These are phyloP conservation scores for Penstemon newberryi DNA, from an alignment of 257 asterid species.

Conservation along the genomic window DNA sequence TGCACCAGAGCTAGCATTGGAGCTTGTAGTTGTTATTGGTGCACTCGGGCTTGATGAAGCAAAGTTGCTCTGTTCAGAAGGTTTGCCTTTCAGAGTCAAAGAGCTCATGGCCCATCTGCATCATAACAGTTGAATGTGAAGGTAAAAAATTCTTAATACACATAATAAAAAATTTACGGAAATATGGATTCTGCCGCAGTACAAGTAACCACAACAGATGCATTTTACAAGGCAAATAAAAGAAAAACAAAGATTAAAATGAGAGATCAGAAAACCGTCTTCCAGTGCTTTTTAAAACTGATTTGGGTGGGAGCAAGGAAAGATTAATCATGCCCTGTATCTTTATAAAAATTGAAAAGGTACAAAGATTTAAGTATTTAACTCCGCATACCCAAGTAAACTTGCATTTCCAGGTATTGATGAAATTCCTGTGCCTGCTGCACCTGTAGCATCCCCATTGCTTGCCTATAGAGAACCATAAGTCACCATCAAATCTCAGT, in stretches of 20 bases:
- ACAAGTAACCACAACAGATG: not conserved
- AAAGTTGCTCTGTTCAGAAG: slow-evolving; percentile 61
- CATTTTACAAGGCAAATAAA: no score
- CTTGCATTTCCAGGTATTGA: slow-evolving; percentile 89
- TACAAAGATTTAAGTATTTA: slow-evolving; percentile 8
- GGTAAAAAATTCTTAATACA: slow-evolving; percentile 4
- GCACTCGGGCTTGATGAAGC: slow-evolving; percentile 58
- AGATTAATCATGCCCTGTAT: slow-evolving; percentile 1
- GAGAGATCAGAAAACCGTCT: slow-evolving; percentile 20
- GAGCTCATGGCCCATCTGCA: slow-evolving; percentile 99
- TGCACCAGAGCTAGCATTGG: slow-evolving; percentile 69
- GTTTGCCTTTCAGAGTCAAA: slow-evolving; percentile 84
- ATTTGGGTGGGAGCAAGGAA: slow-evolving; percentile 5
- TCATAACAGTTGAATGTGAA: slow-evolving; percentile 26
- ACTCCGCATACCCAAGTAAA: slow-evolving; percentile 78
- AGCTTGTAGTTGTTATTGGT: slow-evolving; percentile 54
- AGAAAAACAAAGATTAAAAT: not conserved
- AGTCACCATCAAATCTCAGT: slow-evolving; percentile 25
- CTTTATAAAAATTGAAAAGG: slow-evolving; percentile 13
- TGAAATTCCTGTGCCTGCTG: slow-evolving; percentile 56
- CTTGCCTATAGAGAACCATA: slow-evolving; percentile 48
- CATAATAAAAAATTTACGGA: slow-evolving; percentile 2
- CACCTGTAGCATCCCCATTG: slow-evolving; percentile 60
- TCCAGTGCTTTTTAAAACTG: slow-evolving; percentile 8
- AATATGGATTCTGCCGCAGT: not conserved